These are phyloP conservation scores for Tephrocybe sp. DNA, from an alignment of 768 basidiomycete genomes.

Conservation along the genomic window DNA sequence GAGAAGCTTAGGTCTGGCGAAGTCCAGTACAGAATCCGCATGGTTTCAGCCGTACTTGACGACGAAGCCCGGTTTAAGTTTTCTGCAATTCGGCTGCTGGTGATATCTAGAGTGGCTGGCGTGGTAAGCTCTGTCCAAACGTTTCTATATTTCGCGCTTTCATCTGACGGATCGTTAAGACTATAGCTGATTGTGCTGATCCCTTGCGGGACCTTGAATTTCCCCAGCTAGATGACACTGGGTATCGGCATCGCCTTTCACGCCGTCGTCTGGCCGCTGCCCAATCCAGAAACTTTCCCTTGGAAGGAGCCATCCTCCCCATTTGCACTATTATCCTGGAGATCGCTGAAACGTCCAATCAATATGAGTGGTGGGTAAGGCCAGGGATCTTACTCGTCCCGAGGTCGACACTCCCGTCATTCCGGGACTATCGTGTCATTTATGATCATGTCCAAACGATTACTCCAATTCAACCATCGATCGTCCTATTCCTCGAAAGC, in stretches of 20 bases:
- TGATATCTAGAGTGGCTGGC: neutral
- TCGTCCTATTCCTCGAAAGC: neutral
- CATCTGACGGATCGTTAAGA: neutral
- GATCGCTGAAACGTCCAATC: too few relatives aligned
- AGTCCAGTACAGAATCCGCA: neutral
- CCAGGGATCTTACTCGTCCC: neutral
- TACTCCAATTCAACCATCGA: neutral
- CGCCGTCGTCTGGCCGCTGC: too few relatives aligned
- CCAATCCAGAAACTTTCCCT: too few relatives aligned
- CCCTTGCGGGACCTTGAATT: too few relatives aligned
- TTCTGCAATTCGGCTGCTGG: neutral
- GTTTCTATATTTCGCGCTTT: neutral
- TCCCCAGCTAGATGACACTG: too few relatives aligned
- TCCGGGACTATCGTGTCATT: neutral
- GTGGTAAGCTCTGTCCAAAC: neutral
- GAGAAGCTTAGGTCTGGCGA: neutral
- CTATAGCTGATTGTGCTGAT: too few relatives aligned
- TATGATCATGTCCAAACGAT: neutral
- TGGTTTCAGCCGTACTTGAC: neutral
- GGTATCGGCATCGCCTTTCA: too few relatives aligned
- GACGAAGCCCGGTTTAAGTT: neutral
- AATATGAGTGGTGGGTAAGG: neutral
- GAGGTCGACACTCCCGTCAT: neutral
- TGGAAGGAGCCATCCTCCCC: too few relatives aligned
- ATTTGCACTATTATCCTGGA: too few relatives aligned